A percentile compares a stretch with the other conserved stretches of the same genome.
phyloP scores from a whole-genome alignment of 805 yeast genomes.

The Kuraishia hungarica region DNA sequence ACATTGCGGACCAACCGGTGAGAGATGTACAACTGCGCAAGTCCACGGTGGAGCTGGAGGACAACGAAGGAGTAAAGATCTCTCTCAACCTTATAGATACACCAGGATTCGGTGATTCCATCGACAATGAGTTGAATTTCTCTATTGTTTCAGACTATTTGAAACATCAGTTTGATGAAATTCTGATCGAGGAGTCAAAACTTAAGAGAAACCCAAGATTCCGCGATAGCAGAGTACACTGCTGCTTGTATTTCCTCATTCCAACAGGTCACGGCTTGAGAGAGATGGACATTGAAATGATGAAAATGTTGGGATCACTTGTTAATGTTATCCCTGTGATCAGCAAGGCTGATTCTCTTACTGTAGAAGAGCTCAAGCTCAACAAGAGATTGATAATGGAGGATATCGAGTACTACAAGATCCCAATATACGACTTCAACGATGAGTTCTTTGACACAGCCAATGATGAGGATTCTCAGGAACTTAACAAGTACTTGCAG shows the following conservation, averaged over 20 bases:
- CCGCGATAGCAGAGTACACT: conserved; percentile 78
- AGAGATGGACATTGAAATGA: conserved; percentile 65
- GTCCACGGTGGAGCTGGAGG: conserved; percentile 78
- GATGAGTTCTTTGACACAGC: conserved; percentile 36
- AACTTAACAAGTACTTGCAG: conserved; percentile 28
- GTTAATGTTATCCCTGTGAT: conserved; percentile 83
- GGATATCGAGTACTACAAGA: conserved; percentile 61
- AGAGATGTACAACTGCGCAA: conserved; percentile 60
- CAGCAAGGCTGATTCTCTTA: conserved; percentile 72
- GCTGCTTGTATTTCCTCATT: conserved; percentile 67
- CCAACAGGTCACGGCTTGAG: conserved; percentile 58
- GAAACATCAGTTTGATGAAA: conserved; percentile 78
- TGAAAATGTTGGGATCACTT: conserved; percentile 58
- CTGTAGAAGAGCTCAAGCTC: conserved; percentile 55
- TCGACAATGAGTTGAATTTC: conserved; percentile 62
- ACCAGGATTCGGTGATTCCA: conserved; percentile 73
- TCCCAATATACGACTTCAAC: conserved; percentile 76
- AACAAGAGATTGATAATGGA: conserved; percentile 71
- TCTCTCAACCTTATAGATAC: conserved; percentile 71
- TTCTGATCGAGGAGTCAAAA: conserved; percentile 69
- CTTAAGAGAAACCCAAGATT: conserved; percentile 81
- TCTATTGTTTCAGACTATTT: conserved; percentile 67
- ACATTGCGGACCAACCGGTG: conserved; percentile 34
- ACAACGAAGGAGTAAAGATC: conserved; percentile 78
- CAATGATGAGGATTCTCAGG: conserved; percentile 19